Evolutionary conservation across 1,284 basidiomycete genomes (phyloP).

Genomic region (Wolfiporia cocos): DNA sequence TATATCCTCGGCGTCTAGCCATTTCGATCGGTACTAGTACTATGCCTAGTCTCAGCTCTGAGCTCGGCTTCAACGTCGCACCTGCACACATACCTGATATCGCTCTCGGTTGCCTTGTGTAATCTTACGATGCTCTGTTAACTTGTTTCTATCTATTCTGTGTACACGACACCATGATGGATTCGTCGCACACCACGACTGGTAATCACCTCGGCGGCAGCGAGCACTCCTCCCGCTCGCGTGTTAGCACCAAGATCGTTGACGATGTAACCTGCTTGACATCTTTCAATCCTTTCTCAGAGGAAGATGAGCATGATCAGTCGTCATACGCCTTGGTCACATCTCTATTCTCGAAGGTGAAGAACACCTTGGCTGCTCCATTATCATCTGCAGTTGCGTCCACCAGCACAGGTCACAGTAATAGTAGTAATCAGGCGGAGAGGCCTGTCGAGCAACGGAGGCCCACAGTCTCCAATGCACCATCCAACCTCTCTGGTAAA

Average conservation of each 20-base stretch:
- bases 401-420: slow-evolving; percentile 21
- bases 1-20: too few relatives aligned
- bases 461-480: slow-evolving; percentile 44
- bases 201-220: slow-evolving; percentile 9
- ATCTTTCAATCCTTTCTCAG: slow-evolving; percentile 80
- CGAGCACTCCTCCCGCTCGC: slow-evolving; percentile 46
- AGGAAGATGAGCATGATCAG: slow-evolving; percentile 81
- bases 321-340: slow-evolving; percentile 76
- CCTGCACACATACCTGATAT: too few relatives aligned
- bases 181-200: neutral
- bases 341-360: slow-evolving; percentile 71
- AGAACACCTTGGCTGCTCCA: slow-evolving; percentile 65
- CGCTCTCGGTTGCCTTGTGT: too few relatives aligned
- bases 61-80: too few relatives aligned
- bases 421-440: slow-evolving; percentile 20
- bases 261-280: slow-evolving; percentile 72
- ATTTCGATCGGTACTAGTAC: too few relatives aligned
- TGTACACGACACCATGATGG: neutral
- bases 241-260: slow-evolving; percentile 51
- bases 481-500: slow-evolving; percentile 40
- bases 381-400: slow-evolving; percentile 43
- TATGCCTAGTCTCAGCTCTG: too few relatives aligned
- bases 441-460: slow-evolving; percentile 44
- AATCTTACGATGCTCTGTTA: too few relatives aligned
- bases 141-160: too few relatives aligned